Evolutionary conservation across 306 rosid species (phyloP), one percentile per base, ranked within the genome.

Genomic region (Sphenostylis stenocarpa): DNA sequence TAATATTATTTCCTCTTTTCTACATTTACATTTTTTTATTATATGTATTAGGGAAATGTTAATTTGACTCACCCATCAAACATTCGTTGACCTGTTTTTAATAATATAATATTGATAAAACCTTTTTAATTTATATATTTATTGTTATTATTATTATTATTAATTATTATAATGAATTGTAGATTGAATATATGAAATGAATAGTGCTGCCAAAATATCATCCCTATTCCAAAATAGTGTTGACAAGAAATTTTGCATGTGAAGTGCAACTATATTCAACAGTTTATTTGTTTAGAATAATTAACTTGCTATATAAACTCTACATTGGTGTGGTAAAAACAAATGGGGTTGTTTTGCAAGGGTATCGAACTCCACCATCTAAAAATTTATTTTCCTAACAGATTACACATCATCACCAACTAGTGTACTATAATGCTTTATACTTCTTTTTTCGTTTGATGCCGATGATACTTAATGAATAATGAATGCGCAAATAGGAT

Each of bases 401-500:
- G 61, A 67, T 8, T 13, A 17, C 23, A 47, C n/a, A 5, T 67
- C 19, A 81, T 49, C 12, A 11, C 11, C 20, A 2, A 6, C 48
- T 17, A 24, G 1, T 49, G 33, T 19, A 24, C 19, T 43, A 58
- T 26, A 76, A 51, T 67, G 55, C 3, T 63, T 73, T 72, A 84
- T 61, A 87, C 6, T 70, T 83, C 2, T 20, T 51, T 20, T 52
- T 23, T 1, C 12, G 10, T n/a, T n/a, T 12, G n/a, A 26, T 26
- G 36, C 14, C 3, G 26, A 60, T 9, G 63, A 51, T 58, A 86
- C 5, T 70, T 85, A 84, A 43, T 80, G 91, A 77, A 90, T 10
- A 39, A 90, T 45, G 72, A 94, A 70, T 19, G 87, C 70, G 96
- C 94, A 91, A 1, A 90, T 65, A 21, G 96, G 97, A 75, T 77